Evolutionary conservation across 768 basidiomycete genomes (phyloP), one percentile per base, ranked within the genome.

Genomic region (Mycena albidolilacea): DNA sequence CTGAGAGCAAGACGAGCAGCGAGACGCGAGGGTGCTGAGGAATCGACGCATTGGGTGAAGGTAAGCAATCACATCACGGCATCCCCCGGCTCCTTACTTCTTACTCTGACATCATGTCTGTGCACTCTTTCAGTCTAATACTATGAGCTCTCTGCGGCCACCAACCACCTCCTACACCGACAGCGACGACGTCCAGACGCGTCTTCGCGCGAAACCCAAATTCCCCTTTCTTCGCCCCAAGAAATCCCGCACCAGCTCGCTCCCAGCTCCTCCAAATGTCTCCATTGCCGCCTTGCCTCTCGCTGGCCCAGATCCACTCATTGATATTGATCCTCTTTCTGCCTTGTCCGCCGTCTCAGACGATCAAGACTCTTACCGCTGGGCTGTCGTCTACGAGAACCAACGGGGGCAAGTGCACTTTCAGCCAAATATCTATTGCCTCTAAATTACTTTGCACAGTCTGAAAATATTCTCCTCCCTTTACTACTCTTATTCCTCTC

Each of bases 381-480:
- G 94, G 94, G 94, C 93, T 8, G 80, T 93, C 11, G 77, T 95
- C 11, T 94, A 94, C 72, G 94, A 96, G 82, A 95, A 95, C 78
- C 94, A 96, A 81, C 85, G 94, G 78, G 94, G 94, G 94, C 93
- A 73, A 41, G 85, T 84, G 60, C 46, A 48, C 46, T 50, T 38
- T 69, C 55, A 64, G 54, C 48, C 64, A 5, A 8, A 19, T 14
- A n/a, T 7, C 37, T 55, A 35, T 3, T n/a, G 69, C 11, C 50
- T 23, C 58, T 23, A 54, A 48, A 58, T 54, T 74, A 73, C 41
- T 77, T 15, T 71, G 61, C 54, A 5, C 67, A 89, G 90, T 15
- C 80, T 92, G 75, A 94, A 91, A 30, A 60, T 94, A 19, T 93
- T 95, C 81, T 94, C 93, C 37, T 87, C 88, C 0, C 89, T 91